Conservation (phyloP, 306 rosid genomes). For the Myrica gale region DNA sequence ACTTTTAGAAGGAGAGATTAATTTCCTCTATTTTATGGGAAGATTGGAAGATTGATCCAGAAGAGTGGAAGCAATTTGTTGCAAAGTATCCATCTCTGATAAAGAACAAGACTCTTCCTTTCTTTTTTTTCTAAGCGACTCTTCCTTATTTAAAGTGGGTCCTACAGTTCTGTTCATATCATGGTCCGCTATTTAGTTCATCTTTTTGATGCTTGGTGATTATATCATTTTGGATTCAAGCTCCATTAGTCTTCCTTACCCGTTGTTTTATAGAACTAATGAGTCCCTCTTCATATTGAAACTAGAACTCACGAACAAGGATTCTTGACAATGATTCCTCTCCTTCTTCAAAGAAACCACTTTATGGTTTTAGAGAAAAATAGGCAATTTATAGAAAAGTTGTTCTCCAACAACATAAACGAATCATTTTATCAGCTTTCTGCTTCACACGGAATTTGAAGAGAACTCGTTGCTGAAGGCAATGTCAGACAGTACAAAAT, state of each 20-base stretch:
- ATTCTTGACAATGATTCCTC: too few relatives aligned
- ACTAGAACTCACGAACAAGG: too few relatives aligned
- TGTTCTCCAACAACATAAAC: neutral
- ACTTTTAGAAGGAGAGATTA: constrained; percentile 46
- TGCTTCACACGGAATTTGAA: too few relatives aligned
- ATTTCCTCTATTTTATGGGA: constrained; percentile 9
- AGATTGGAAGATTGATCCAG: constrained; percentile 59
- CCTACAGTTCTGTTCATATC: neutral
- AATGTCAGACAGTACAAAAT: neutral
- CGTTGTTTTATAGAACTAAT: too few relatives aligned
- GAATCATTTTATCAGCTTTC: neutral
- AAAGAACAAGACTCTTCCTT: too few relatives aligned
- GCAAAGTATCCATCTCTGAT: constrained; percentile 49
- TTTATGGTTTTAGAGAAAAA: too few relatives aligned
- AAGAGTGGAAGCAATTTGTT: constrained; percentile 45
- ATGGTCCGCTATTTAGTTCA: neutral
- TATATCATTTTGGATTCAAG: neutral
- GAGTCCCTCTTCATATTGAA: too few relatives aligned
- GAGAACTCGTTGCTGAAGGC: constrained; percentile 21
- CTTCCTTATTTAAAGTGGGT: constrained; percentile 53
- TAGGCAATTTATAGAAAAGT: neutral
- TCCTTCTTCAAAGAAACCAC: too few relatives aligned
- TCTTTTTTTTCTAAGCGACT: too few relatives aligned
- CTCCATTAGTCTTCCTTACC: too few relatives aligned
- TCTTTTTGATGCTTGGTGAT: neutral